Base-by-base conservation (phyloP, 768 basidiomycete species). In the Sistotremastrum suecicum region DNA sequence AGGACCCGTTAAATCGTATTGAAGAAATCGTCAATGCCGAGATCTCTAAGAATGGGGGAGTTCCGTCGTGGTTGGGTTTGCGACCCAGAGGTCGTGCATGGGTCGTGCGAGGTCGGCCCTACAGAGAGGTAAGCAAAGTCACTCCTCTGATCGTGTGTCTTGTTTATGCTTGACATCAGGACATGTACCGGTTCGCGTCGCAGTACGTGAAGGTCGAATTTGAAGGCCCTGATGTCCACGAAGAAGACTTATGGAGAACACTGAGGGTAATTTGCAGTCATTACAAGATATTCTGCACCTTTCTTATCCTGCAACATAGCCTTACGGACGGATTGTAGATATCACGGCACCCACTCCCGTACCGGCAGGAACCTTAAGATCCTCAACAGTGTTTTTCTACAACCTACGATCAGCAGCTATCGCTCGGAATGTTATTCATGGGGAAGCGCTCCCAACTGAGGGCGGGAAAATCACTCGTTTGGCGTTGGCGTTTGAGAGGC, bases 221-320 rank as follows among this genome's bases (percentile, higher is more conserved):
- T 53, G 85, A 94, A 33, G 94, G 94, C 0, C 82, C 88, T 1
- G 91, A 95, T 56, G 64, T 91, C 2, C 71, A 74, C 31, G 87
- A 92, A 54, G 85, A 92, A 60, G 58, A 68, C 0, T 64, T 94
- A 0, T 97, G 89, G 56, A 66, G 79, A 30, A 61, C 88, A 28
- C 75, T 90, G 48, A 71, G 90, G 42, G 88, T 86, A 62, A 51
- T 78, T 61, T 10, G 42, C 33, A 45, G 38, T 32, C 20, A n/a
- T 38, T 9, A 4, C 33, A 11, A 39, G 29, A 20, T 37, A 6
- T 36, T 37, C 7, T 40, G 34, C n/a, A 35, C 37, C 43, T 7
- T 37, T 31, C 41, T 34, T 39, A 45, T 35, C 34, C 34, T 8
- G 37, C 52, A 34, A 44, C 44, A 45, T 54, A 89, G 80, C 86